A percentile compares a stretch with the other conserved stretches of the same genome.
phyloP scores from a whole-genome alignment of 1,284 basidiomycete genomes.

The Boletellus dicymbophilus region DNA sequence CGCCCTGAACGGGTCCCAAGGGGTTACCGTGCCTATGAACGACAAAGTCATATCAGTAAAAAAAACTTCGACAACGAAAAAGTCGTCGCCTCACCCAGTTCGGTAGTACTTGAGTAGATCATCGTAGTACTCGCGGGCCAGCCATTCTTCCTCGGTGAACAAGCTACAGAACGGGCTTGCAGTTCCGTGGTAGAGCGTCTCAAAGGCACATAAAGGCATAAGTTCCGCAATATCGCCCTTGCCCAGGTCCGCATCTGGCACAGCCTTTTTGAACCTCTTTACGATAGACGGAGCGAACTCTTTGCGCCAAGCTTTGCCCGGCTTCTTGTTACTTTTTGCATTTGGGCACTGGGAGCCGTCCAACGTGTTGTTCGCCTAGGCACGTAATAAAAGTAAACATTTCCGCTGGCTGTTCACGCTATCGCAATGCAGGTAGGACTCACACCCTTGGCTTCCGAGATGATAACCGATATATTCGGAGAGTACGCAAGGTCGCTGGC shows the following conservation, averaged over 20 bases:
- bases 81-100: conserved; percentile 50
- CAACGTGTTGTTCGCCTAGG: conserved; percentile 71
- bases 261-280: conserved; percentile 58
- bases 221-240: conserved; percentile 59
- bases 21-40: conserved; percentile 67
- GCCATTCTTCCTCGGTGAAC: conserved; percentile 63
- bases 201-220: conserved; percentile 80
- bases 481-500: conserved; percentile 42
- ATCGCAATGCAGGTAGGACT: conserved; percentile 13
- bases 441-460: conserved; percentile 58
- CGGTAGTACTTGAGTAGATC: conserved; percentile 81
- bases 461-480: conserved; percentile 52
- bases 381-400: conserved; percentile 6
- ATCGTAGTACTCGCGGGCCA: conserved; percentile 65
- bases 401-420: not conserved
- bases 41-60: no score
- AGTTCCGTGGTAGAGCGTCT: conserved; percentile 57
- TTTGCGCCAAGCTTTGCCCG: conserved; percentile 54
- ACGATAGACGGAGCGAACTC: conserved; percentile 60
- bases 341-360: conserved; percentile 70
- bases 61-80: conserved; percentile 3
- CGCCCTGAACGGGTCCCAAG: conserved; percentile 74
- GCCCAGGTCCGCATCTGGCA: conserved; percentile 63
- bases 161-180: conserved; percentile 74
- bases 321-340: conserved; percentile 45